Conservation (phyloP, 768 basidiomycete species). For the Saitozyma sp. region DNA sequence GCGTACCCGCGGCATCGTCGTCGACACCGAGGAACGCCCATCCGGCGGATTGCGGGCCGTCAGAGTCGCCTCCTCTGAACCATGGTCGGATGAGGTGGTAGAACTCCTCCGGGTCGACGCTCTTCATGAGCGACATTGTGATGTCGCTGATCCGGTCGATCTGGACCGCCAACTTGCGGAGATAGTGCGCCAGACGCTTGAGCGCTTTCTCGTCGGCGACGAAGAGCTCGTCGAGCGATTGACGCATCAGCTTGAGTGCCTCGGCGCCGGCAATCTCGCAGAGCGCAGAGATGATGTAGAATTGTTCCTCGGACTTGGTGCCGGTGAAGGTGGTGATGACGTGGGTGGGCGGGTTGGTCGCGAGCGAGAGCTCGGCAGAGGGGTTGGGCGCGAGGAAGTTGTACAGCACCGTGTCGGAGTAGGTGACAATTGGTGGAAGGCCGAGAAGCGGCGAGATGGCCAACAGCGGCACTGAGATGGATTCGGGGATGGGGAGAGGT, state of each 20-base stretch:
- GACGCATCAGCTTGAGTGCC: slow-evolving; percentile 80
- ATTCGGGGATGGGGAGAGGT: slow-evolving; percentile 66
- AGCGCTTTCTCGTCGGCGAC: slow-evolving; percentile 70
- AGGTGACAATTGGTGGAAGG: slow-evolving; percentile 83
- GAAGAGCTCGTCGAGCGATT: slow-evolving; percentile 84
- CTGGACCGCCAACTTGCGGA: slow-evolving; percentile 64
- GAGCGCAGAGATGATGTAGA: slow-evolving; percentile 80
- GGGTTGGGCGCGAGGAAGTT: slow-evolving; percentile 58
- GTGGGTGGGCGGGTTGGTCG: slow-evolving; percentile 60
- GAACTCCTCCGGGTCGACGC: slow-evolving; percentile 74
- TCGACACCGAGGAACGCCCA: slow-evolving; percentile 73
- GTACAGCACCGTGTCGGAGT: slow-evolving; percentile 87
- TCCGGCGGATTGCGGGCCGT: slow-evolving; percentile 46
- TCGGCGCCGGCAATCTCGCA: slow-evolving; percentile 84
- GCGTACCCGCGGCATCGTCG: slow-evolving; percentile 52
- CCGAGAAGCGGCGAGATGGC: slow-evolving; percentile 69
- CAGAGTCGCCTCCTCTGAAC: slow-evolving; percentile 79
- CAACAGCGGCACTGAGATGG: slow-evolving; percentile 70
- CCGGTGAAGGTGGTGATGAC: slow-evolving; percentile 64
- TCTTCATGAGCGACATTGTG: slow-evolving; percentile 65
- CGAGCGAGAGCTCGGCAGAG: slow-evolving; percentile 19
- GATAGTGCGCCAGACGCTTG: slow-evolving; percentile 66
- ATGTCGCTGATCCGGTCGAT: slow-evolving; percentile 66
- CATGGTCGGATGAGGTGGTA: slow-evolving; percentile 89
- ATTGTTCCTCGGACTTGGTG: slow-evolving; percentile 76